Percentiles rank a stretch among this genome's conserved stretches.
Conservation (phyloP, 176 grass and related monocot species). For the Hordeum vulgare region MorexV3_pseudomolecules_assembly NC_058524.1:535753832-535754331, state of each 20-base stretch:
- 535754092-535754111: background rate
- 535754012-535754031: slow-evolving; percentile 63
- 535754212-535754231: background rate
- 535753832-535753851: background rate
- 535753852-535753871: background rate
- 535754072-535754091: background rate
- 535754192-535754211: background rate
- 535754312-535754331: background rate
- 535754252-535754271: background rate
- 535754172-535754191: background rate
- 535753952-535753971: slow-evolving; percentile 1
- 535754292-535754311: background rate
- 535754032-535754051: background rate
- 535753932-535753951: background rate
- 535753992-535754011: slow-evolving; percentile 91
- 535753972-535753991: slow-evolving; percentile 79
- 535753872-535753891: background rate
- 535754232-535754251: background rate
- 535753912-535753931: background rate
- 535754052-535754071: background rate
- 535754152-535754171: background rate
- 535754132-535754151: background rate
- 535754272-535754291: background rate
- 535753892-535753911: background rate
- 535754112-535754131: background rate